Conservation (phyloP, 1,139 yeast species). For the Kodamaea ohmeri region DNA sequence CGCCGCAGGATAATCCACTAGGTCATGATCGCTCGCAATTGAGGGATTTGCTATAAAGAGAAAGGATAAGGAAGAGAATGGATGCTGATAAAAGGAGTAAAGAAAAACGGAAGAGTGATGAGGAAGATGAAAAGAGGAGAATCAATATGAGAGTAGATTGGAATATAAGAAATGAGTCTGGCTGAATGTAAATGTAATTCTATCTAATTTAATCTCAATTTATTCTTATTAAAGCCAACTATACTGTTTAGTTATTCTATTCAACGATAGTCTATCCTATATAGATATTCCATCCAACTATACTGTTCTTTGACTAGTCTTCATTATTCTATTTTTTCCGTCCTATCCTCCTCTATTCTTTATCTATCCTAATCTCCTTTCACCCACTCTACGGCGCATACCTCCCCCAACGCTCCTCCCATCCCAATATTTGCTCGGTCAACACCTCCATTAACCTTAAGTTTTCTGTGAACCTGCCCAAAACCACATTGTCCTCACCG, state of each 20-base stretch:
- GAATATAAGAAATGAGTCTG: neutral
- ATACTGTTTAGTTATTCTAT: too few species aligned
- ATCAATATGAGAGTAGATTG: neutral
- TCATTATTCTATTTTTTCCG: too few species aligned
- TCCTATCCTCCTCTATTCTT: too few species aligned
- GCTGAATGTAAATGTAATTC: too few species aligned
- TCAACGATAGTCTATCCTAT: too few species aligned
- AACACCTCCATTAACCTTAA: constrained; percentile 64
- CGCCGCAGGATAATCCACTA: constrained; percentile 13
- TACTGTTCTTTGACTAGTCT: too few species aligned
- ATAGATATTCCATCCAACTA: too few species aligned
- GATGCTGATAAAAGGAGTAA: neutral
- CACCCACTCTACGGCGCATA: constrained; percentile 33
- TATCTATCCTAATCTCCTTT: too few species aligned
- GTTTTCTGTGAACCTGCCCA: constrained; percentile 55
- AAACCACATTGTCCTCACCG: constrained; percentile 34
- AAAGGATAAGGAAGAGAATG: constrained; percentile 9
- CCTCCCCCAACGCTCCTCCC: constrained; percentile 76
- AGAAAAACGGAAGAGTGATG: too few species aligned
- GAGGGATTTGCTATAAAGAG: constrained; percentile 22
- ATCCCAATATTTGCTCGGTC: constrained; percentile 62
- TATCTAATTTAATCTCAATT: neutral
- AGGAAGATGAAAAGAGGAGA: too few species aligned
- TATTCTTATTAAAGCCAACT: too few species aligned
- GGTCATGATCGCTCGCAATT: constrained; percentile 19